Conservation (phyloP, 257 asterid species). For the Solanum paucissectum region DNA sequence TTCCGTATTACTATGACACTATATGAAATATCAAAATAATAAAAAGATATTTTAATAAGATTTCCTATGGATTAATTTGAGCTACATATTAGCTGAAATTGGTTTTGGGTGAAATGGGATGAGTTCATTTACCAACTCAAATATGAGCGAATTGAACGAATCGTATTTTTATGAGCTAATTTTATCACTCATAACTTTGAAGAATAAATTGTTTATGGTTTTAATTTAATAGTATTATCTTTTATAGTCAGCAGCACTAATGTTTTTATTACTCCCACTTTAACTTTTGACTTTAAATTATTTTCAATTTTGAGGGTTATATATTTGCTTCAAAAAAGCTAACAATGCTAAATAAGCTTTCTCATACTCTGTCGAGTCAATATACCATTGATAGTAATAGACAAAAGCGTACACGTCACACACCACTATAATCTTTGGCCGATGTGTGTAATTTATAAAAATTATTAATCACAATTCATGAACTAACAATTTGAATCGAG, state of each 20-base stretch:
- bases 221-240: not conserved
- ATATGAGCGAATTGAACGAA: not conserved
- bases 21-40: not conserved
- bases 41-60: not conserved
- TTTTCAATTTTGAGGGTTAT: not conserved
- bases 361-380: slow-evolving; percentile 29
- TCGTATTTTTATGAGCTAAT: not conserved
- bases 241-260: not conserved
- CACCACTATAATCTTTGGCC: slow-evolving; percentile 2
- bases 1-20: not conserved
- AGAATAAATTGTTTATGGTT: not conserved
- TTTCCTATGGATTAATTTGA: not conserved
- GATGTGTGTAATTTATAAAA: not conserved
- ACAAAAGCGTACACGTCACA: slow-evolving; percentile 47
- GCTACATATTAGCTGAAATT: not conserved
- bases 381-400: slow-evolving; percentile 34
- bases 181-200: not conserved
- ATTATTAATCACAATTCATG: not conserved
- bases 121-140: not conserved
- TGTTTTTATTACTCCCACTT: not conserved
- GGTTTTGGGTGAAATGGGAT: not conserved
- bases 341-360: slow-evolving; percentile 19
- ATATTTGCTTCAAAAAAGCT: slow-evolving; percentile 18
- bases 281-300: not conserved
- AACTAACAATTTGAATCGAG: not conserved